These are phyloP conservation scores for Ploettnerulaceae sp. DNA, from an alignment of 2,329 filamentous ascomycete species.

Conservation along the genomic window DNA sequence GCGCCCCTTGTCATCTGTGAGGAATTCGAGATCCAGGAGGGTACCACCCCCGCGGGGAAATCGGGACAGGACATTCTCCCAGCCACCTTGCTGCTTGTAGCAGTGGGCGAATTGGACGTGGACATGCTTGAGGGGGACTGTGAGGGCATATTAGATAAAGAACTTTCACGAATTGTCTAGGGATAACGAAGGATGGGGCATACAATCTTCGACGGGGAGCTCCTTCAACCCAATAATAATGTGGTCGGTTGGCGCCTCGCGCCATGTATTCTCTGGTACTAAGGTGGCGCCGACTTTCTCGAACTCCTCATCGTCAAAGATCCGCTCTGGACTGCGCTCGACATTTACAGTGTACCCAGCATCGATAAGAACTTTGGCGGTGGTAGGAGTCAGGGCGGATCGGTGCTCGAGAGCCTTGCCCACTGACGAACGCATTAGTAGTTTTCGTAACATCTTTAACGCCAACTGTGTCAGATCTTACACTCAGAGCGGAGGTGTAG, in stretches of 20 bases:
- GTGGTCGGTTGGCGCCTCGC: constrained; percentile 59
- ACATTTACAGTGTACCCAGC: constrained; percentile 66
- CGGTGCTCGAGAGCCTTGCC: constrained; percentile 40
- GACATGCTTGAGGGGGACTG: constrained; percentile 64
- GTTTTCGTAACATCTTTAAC: constrained; percentile 19
- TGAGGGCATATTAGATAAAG: not conserved
- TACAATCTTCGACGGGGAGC: constrained; percentile 64
- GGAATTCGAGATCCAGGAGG: constrained; percentile 82
- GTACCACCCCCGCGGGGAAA: constrained; percentile 73
- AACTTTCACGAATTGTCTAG: not conserved
- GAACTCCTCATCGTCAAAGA: constrained; percentile 59
- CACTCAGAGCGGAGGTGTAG: constrained; percentile 39
- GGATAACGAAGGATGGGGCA: constrained; percentile 23
- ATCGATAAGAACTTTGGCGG: constrained; percentile 57
- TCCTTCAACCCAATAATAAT: constrained; percentile 76
- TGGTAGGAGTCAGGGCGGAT: constrained; percentile 37
- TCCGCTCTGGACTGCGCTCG: constrained; percentile 62
- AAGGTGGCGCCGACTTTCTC: constrained; percentile 59
- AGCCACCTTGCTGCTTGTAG: constrained; percentile 73
- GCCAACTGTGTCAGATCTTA: constrained; percentile 25
- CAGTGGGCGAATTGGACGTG: constrained; percentile 70
- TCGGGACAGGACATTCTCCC: constrained; percentile 73
- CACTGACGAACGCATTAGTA: constrained; percentile 31
- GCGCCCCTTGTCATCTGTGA: constrained; percentile 66
- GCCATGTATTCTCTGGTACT: constrained; percentile 63